Evolutionary conservation across 176 grass and related monocot species (phyloP).

Genomic region (Elymus sibiricus): DNA sequence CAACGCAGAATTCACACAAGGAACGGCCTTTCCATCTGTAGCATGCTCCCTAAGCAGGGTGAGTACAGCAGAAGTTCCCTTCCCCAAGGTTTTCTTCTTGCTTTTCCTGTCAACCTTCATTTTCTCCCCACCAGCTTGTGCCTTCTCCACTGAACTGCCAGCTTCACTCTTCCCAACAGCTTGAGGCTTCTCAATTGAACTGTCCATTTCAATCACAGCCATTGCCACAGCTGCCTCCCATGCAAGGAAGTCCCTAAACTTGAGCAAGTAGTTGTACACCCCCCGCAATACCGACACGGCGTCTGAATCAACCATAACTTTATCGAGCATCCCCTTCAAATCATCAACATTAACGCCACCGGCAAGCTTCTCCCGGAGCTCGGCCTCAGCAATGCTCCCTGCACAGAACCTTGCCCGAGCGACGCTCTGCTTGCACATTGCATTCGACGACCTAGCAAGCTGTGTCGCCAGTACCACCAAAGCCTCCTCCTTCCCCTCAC

Average conservation of each 20-base stretch:
- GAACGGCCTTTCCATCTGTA: constrained; percentile 29
- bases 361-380: constrained; percentile 42
- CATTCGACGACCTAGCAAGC: constrained; percentile 50
- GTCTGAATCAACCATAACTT: constrained; percentile 46
- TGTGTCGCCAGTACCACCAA: constrained; percentile 54
- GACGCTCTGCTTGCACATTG: constrained; percentile 62
- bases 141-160: constrained; percentile 63
- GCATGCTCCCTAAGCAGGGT: constrained; percentile 60
- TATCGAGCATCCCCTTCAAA: constrained; percentile 43
- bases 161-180: constrained; percentile 42
- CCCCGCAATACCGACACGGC: constrained; percentile 32
- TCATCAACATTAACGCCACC: neutral
- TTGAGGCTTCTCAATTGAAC: constrained; percentile 80
- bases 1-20: constrained; percentile 30
- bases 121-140: constrained; percentile 41
- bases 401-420: constrained; percentile 47
- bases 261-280: constrained; percentile 66
- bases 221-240: constrained; percentile 88
- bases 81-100: constrained; percentile 94
- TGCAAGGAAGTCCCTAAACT: constrained; percentile 71
- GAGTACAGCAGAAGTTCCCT: constrained; percentile 67
- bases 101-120: constrained; percentile 71
- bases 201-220: constrained; percentile 65
- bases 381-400: constrained; percentile 48
- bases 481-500: constrained; percentile 66